These are phyloP conservation scores for Lindgomyces ingoldianus DNA, from an alignment of 495 filamentous ascomycete genomes.

Conservation along the genomic window DNA sequence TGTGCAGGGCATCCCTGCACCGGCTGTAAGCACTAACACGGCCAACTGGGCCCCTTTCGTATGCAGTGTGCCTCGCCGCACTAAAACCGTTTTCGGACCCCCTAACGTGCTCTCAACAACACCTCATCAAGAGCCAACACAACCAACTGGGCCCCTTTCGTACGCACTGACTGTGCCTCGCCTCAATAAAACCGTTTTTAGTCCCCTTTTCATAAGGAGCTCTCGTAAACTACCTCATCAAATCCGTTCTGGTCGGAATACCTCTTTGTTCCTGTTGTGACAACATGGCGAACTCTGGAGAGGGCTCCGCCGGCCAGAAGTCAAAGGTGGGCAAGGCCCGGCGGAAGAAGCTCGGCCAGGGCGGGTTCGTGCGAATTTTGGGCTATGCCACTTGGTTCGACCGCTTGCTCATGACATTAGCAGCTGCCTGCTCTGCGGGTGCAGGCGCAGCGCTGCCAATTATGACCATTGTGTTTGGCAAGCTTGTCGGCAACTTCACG, in stretches of 20 bases:
- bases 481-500: constrained; percentile 11
- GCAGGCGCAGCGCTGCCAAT: constrained; percentile 11
- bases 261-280: background rate
- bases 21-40: background rate
- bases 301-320: background rate
- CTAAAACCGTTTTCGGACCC: background rate
- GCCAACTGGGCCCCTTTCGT: background rate
- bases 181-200: constrained; percentile 43
- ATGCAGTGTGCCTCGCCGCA: background rate
- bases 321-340: background rate
- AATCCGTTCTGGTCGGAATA: constrained; percentile 3
- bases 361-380: constrained; percentile 2
- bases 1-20: background rate
- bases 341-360: background rate
- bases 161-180: constrained; percentile 30
- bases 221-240: constrained; percentile 1
- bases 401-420: constrained; percentile 9
- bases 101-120: background rate
- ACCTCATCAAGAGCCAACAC: background rate
- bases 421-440: constrained; percentile 4
- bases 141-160: background rate
- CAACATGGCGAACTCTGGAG: background rate
- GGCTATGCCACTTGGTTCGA: constrained; percentile 17
- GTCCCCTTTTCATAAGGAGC: background rate
- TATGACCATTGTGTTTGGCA: constrained; percentile 16